These are phyloP conservation scores for Sporothrix phasma DNA, from an alignment of 2,329 filamentous ascomycete genomes.

Conservation along the genomic window DNA sequence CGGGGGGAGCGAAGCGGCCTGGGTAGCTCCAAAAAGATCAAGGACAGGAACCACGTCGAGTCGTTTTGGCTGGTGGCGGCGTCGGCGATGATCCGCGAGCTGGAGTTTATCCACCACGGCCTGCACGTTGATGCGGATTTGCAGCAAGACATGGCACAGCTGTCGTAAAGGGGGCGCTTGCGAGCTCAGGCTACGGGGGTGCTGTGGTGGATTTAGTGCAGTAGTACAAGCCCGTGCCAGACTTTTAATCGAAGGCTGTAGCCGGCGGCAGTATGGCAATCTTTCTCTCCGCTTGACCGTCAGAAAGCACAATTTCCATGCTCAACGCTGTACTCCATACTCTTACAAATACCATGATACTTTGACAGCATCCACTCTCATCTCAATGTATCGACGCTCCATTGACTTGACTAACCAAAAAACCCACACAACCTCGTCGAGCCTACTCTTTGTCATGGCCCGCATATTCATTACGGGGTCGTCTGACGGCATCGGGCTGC, in stretches of 20 bases:
- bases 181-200: neutral
- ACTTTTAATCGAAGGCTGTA: neutral
- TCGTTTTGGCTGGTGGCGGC: conserved; percentile 27
- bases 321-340: too few relatives aligned
- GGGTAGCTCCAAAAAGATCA: neutral
- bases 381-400: too few relatives aligned
- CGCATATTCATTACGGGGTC: conserved; percentile 43
- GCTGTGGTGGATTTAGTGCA: neutral
- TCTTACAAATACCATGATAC: too few relatives aligned
- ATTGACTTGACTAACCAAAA: neutral
- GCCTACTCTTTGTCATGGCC: conserved; percentile 21
- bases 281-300: neutral
- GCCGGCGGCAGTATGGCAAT: neutral
- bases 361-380: too few relatives aligned
- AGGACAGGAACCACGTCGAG: conserved; percentile 16
- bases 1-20: neutral
- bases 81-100: conserved; percentile 24
- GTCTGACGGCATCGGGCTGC: conserved; percentile 45
- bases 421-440: too few relatives aligned
- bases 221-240: too few relatives aligned
- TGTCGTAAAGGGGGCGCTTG: neutral
- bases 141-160: conserved; percentile 2
- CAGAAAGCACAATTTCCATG: too few relatives aligned
- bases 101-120: conserved; percentile 11
- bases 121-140: neutral